Percentiles rank a stretch among this genome's conserved stretches.
Evolutionary conservation across 2,329 filamentous ascomycete genomes (phyloP).

Genomic region (Fusarium neocosmosporiellum): DNA sequence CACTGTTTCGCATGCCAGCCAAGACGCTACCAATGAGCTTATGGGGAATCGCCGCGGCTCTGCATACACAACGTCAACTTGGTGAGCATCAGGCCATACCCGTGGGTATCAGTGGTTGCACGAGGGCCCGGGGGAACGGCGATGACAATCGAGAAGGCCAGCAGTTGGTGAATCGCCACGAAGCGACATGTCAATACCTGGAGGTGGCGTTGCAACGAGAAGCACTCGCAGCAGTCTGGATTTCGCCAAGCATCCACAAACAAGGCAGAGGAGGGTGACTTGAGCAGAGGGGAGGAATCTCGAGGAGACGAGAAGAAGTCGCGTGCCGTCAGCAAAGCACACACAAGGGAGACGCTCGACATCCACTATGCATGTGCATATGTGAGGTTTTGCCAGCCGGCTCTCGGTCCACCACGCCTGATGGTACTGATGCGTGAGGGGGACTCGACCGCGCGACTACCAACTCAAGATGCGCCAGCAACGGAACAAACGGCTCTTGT

Average conservation of each 20-base stretch:
- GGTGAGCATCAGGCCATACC: slow-evolving; percentile 38
- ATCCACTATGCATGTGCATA: slow-evolving; percentile 28
- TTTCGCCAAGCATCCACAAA: slow-evolving; percentile 11
- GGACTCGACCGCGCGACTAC: not conserved
- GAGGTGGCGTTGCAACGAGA: slow-evolving; percentile 6
- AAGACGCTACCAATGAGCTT: slow-evolving; percentile 29
- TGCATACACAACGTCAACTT: slow-evolving; percentile 8
- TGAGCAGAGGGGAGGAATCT: slow-evolving; percentile 2
- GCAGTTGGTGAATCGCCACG: slow-evolving; percentile 6
- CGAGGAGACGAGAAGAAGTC: slow-evolving; percentile 2
- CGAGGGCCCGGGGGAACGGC: slow-evolving; percentile 4
- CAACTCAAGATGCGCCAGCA: not conserved
- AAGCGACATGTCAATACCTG: not conserved
- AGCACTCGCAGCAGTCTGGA: slow-evolving; percentile 19
- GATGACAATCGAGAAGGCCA: slow-evolving; percentile 7
- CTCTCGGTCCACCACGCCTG: slow-evolving; percentile 4
- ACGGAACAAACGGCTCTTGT: slow-evolving; percentile 5
- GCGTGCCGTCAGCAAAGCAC: slow-evolving; percentile 10
- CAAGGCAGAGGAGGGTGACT: slow-evolving; percentile 6
- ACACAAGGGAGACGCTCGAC: slow-evolving; percentile 12
- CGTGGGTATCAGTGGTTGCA: slow-evolving; percentile 5
- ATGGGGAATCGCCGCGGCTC: slow-evolving; percentile 7
- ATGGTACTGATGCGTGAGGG: slow-evolving; percentile 2
- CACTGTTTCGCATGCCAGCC: slow-evolving; percentile 22
- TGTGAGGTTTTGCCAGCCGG: slow-evolving; percentile 2